Percentiles rank a stretch among this genome's conserved stretches.
Conservation (phyloP, 441 rosid species). For the Oxalis stricta region DNA sequence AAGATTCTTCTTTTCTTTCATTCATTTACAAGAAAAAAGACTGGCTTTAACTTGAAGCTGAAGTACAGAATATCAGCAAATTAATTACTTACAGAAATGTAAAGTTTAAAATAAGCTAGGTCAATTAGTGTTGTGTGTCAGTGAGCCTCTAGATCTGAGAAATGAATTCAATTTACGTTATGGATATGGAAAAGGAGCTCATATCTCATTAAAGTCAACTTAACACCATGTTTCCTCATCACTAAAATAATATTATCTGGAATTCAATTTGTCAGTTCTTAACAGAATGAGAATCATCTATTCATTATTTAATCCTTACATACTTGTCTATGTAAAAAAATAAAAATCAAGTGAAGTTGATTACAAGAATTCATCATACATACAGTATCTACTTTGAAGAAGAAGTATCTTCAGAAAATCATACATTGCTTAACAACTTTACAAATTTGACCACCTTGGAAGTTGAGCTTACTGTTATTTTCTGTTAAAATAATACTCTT, state of each 20-base stretch:
- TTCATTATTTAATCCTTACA: neutral
- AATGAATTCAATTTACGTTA: neutral
- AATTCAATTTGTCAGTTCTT: neutral
- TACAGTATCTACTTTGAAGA: too few relatives aligned
- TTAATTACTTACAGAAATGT: neutral
- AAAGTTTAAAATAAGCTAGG: neutral
- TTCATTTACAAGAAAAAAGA: too few relatives aligned
- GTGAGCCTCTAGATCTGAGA: constrained; percentile 15
- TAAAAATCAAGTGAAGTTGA: too few relatives aligned
- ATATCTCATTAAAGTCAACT: constrained; percentile 4
- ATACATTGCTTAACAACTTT: too few relatives aligned
- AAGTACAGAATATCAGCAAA: neutral
- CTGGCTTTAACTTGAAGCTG: too few relatives aligned
- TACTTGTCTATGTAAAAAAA: too few relatives aligned
- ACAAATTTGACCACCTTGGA: too few relatives aligned
- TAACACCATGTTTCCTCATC: constrained; percentile 1
- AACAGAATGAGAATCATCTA: constrained; percentile 4
- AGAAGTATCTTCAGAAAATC: too few relatives aligned
- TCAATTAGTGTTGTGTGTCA: neutral
- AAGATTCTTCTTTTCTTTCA: too few relatives aligned
- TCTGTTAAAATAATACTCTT: too few relatives aligned
- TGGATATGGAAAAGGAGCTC: neutral
- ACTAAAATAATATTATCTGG: constrained; percentile 1
- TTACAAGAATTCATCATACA: too few relatives aligned
- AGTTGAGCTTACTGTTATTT: too few relatives aligned